Evolutionary conservation across 1,284 basidiomycete genomes (phyloP).

Genomic region (Heterobasidion irregulare): DNA sequence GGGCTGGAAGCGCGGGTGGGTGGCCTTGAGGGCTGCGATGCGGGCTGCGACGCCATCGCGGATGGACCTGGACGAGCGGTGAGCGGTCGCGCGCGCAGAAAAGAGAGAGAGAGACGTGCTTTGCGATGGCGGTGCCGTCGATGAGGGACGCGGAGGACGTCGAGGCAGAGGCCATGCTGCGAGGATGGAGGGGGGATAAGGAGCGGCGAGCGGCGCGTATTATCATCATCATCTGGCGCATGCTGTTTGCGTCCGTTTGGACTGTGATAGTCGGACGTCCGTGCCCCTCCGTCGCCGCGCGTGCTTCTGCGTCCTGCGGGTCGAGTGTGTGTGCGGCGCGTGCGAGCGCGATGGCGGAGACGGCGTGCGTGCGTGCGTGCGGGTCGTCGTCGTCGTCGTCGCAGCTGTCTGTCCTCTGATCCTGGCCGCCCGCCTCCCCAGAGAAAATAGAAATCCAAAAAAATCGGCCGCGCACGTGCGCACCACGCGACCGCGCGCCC

Average conservation of each 20-base stretch:
- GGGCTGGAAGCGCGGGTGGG: slow-evolving; percentile 80
- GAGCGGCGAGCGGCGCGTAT: slow-evolving; percentile 1
- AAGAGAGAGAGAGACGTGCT: slow-evolving; percentile 39
- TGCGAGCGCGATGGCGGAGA: too few species aligned
- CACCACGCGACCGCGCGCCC: not conserved
- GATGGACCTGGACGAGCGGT: slow-evolving; percentile 49
- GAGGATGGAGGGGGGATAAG: slow-evolving; percentile 12
- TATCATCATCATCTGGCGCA: not conserved
- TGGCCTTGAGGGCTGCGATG: slow-evolving; percentile 53
- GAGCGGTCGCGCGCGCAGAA: slow-evolving; percentile 4
- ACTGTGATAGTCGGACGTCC: not conserved
- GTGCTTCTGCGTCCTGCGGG: not conserved
- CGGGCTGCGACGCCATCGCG: slow-evolving; percentile 64
- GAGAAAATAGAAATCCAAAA: not conserved
- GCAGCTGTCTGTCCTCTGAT: too few species aligned
- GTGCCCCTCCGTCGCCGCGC: not conserved
- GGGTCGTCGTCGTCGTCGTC: too few species aligned
- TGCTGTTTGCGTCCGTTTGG: slow-evolving; percentile 4
- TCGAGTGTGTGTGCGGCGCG: too few species aligned
- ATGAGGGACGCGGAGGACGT: slow-evolving; percentile 47
- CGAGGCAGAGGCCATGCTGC: slow-evolving; percentile 42
- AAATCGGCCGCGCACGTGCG: not conserved
- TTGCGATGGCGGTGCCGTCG: slow-evolving; percentile 85
- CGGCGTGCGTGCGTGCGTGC: too few species aligned
- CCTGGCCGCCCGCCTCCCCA: not conserved